Conservation (phyloP, 1,284 basidiomycete species). For the Neotropicomus parvogracilis region DNA sequence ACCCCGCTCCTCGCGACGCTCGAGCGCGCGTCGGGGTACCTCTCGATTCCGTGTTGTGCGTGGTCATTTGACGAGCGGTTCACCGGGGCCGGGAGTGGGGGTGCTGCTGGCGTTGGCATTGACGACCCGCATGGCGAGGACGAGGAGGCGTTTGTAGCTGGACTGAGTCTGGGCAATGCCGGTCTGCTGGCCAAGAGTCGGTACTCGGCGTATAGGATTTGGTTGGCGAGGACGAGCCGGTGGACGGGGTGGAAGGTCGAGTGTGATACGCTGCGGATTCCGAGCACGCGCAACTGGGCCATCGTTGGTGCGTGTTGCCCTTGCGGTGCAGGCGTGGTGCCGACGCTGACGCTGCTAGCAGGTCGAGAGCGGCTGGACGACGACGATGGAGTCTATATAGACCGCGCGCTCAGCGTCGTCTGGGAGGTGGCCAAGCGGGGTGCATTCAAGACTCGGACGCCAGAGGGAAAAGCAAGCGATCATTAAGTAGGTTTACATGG, state of each 20-base stretch:
- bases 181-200: slow-evolving; percentile 47
- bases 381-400: slow-evolving; percentile 33
- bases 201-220: slow-evolving; percentile 80
- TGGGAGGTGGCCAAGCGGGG: slow-evolving; percentile 50
- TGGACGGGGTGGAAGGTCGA: slow-evolving; percentile 85
- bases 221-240: slow-evolving; percentile 68
- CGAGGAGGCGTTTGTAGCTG: slow-evolving; percentile 41
- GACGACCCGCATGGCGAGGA: slow-evolving; percentile 9
- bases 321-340: background rate
- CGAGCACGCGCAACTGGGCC: slow-evolving; percentile 91
- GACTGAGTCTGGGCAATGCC: slow-evolving; percentile 56
- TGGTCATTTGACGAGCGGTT: slow-evolving; percentile 72
- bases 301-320: slow-evolving; percentile 62
- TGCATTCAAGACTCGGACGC: slow-evolving; percentile 62
- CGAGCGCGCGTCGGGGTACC: slow-evolving; percentile 62
- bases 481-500: slow-evolving; percentile 18
- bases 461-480: slow-evolving; percentile 58
- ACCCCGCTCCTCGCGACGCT: slow-evolving; percentile 71
- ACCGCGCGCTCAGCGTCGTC: slow-evolving; percentile 45
- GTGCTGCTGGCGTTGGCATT: too few relatives aligned
- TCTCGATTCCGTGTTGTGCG: slow-evolving; percentile 91
- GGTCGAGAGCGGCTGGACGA: slow-evolving; percentile 31
- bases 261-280: slow-evolving; percentile 83
- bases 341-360: slow-evolving; percentile 12
- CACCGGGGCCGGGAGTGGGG: slow-evolving; percentile 25